phyloP scores from a whole-genome alignment of 2,329 filamentous ascomycete genomes.

The Coniochaeta ligniaria region DNA sequence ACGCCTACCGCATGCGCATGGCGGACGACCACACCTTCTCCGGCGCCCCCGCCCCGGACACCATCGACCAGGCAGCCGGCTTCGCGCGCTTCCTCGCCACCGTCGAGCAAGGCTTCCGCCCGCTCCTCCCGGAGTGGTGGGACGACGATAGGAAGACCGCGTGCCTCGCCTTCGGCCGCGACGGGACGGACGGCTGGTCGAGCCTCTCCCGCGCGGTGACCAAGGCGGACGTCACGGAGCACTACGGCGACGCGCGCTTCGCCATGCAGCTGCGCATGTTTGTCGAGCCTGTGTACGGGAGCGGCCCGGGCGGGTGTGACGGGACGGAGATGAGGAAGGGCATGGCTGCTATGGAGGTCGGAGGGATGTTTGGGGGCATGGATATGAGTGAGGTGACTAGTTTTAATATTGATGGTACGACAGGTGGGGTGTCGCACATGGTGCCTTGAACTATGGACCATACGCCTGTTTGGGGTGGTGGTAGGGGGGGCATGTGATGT shows the following conservation, averaged over 20 bases:
- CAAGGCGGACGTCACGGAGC: slow-evolving; percentile 21
- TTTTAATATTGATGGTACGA: not conserved
- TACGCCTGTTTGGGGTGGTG: no score
- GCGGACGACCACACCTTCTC: slow-evolving; percentile 25
- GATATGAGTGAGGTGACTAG: no score
- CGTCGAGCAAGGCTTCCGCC: slow-evolving; percentile 12
- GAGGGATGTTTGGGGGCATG: not conserved
- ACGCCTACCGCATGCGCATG: slow-evolving; percentile 39
- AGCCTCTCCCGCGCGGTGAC: slow-evolving; percentile 7
- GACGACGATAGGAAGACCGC: slow-evolving; percentile 23
- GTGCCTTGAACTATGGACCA: not conserved
- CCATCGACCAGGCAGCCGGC: slow-evolving; percentile 14
- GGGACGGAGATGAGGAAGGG: slow-evolving; percentile 12
- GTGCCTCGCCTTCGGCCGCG: slow-evolving; percentile 28
- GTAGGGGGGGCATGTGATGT: no score
- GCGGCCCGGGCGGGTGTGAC: slow-evolving; percentile 18
- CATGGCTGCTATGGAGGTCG: slow-evolving; percentile 10
- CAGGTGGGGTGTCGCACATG: not conserved
- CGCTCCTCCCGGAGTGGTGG: slow-evolving; percentile 39
- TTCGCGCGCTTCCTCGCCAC: slow-evolving; percentile 25
- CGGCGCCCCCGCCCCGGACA: slow-evolving; percentile 17
- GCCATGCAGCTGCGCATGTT: slow-evolving; percentile 45
- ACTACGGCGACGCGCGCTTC: slow-evolving; percentile 34
- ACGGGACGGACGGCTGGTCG: slow-evolving; percentile 19
- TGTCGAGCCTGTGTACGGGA: slow-evolving; percentile 29